These are phyloP conservation scores for Magnusiomyces fungicola DNA, from an alignment of 1,139 yeast genomes.

Conservation along the genomic window DNA sequence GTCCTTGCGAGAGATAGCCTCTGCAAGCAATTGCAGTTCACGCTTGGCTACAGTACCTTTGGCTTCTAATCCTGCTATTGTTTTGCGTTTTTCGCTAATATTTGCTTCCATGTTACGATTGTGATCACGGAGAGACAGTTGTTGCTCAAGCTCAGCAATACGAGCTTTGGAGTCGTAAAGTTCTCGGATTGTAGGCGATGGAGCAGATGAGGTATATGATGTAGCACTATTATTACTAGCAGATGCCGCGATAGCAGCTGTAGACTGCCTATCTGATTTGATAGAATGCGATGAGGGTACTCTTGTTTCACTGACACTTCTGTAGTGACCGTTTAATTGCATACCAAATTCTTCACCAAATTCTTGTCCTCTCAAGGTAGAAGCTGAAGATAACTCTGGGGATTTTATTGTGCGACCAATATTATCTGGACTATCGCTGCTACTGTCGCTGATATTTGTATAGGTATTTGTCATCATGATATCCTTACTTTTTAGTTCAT, in stretches of 20 bases:
- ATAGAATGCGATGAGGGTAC: constrained; percentile 2
- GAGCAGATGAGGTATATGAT: not conserved
- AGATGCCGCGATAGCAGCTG: constrained; percentile 8
- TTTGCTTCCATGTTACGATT: constrained; percentile 22
- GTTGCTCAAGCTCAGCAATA: constrained; percentile 30
- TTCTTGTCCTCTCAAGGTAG: constrained; percentile 8
- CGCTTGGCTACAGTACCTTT: constrained; percentile 27
- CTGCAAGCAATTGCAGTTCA: constrained; percentile 27
- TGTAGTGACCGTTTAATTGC: constrained; percentile 14
- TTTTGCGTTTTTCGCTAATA: constrained; percentile 29
- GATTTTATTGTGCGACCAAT: constrained; percentile 9
- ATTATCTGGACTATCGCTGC: not conserved
- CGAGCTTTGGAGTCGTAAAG: constrained; percentile 27
- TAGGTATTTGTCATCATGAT: not conserved
- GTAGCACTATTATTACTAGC: constrained; percentile 1
- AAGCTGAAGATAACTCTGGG: constrained; percentile 9
- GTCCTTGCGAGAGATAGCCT: constrained; percentile 17
- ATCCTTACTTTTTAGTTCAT: not conserved
- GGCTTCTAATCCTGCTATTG: constrained; percentile 33
- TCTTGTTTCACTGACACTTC: constrained; percentile 19
- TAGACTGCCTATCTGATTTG: constrained; percentile 5
- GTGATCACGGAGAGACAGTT: constrained; percentile 19
- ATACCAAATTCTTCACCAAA: not conserved
- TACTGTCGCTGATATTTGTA: constrained; percentile 1
- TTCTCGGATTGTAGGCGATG: constrained; percentile 20